These are phyloP conservation scores for Aspergillus neoniger DNA, from an alignment of 2,329 filamentous ascomycete genomes.

Conservation along the genomic window DNA sequence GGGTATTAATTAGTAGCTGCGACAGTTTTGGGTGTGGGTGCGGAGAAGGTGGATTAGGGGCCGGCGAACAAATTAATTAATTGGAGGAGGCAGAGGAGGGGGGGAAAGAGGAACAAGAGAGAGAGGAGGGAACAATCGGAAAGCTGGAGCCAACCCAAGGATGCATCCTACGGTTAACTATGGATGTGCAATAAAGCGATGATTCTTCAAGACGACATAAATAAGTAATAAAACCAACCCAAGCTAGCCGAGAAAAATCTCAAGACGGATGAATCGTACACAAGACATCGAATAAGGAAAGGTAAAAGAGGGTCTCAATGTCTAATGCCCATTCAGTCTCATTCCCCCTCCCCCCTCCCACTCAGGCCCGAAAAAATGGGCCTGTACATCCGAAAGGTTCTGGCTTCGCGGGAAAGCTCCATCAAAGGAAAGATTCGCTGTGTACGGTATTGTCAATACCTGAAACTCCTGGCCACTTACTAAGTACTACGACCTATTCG, in stretches of 20 bases:
- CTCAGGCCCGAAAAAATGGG: neutral
- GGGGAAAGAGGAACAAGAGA: neutral
- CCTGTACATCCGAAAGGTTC: neutral
- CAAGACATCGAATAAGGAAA: neutral
- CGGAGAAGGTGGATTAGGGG: conserved; percentile 12
- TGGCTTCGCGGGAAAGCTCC: neutral
- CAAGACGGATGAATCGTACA: neutral
- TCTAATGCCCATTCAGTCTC: neutral
- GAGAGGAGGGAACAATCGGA: neutral
- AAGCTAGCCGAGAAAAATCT: neutral
- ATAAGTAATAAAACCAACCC: neutral
- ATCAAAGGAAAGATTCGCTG: neutral
- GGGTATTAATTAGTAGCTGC: neutral
- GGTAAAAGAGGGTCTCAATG: neutral
- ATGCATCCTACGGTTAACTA: neutral
- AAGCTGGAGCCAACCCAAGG: conserved; percentile 3
- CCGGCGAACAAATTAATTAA: neutral
- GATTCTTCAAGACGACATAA: neutral
- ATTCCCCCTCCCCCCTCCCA: neutral
- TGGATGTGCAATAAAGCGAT: too few species aligned
- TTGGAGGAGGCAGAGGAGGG: neutral
- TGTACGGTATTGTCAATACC: conserved; percentile 2
- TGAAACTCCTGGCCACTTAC: neutral
- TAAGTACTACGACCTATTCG: neutral
- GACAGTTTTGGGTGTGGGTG: conserved; percentile 8